Evolutionary conservation across 2,329 filamentous ascomycete genomes (phyloP).

Genomic region (Fusarium redolens): DNA sequence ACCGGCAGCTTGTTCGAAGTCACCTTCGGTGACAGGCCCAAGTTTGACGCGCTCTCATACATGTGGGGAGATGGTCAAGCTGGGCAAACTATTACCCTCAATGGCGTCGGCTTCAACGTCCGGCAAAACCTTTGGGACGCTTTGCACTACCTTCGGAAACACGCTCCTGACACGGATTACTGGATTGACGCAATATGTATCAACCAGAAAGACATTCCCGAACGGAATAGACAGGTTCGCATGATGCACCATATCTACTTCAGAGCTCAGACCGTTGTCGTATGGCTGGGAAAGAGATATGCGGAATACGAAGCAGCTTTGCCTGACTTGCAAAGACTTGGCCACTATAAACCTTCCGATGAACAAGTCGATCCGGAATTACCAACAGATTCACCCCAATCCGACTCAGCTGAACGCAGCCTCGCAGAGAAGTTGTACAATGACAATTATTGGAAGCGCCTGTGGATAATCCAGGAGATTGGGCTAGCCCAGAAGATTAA

Average conservation of each 20-base stretch:
- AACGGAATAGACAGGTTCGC: not conserved
- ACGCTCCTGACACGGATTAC: not conserved
- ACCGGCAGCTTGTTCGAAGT: rapidly evolving
- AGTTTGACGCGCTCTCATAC: not conserved
- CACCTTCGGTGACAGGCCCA: not conserved
- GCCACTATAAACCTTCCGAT: rapidly evolving
- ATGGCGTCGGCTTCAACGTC: not conserved
- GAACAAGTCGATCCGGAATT: rapidly evolving
- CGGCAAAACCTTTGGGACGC: not conserved
- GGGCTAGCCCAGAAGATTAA: not conserved
- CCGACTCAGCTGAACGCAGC: rapidly evolving
- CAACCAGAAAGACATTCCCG: not conserved
- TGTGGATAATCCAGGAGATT: not conserved
- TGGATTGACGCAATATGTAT: not conserved
- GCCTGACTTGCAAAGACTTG: not conserved
- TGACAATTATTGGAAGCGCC: not conserved
- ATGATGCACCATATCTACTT: conserved; percentile 3
- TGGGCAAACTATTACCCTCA: not conserved
- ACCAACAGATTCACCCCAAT: rapidly evolving
- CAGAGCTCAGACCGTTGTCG: not conserved
- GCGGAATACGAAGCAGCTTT: not conserved
- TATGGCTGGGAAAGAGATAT: not conserved
- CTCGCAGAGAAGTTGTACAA: not conserved
- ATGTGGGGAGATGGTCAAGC: not conserved
- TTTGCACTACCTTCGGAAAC: not conserved